A percentile compares a stretch with the other conserved stretches of the same genome.
These are phyloP conservation scores for Neobulgaria alba DNA, from an alignment of 2,329 filamentous ascomycete genomes.

Conservation along the genomic window DNA sequence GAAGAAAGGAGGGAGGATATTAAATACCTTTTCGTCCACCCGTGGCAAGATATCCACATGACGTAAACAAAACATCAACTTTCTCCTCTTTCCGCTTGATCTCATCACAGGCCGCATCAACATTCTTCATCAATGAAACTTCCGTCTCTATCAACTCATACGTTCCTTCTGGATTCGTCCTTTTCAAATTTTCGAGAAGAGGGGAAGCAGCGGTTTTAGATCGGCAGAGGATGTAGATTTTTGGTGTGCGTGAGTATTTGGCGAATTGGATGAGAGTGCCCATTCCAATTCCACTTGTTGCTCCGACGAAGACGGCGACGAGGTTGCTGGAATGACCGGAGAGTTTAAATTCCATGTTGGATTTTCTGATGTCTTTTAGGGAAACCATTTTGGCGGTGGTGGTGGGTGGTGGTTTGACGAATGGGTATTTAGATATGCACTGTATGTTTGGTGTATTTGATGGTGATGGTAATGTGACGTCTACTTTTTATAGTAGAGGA, in stretches of 20 bases:
- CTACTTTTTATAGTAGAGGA: too few relatives aligned
- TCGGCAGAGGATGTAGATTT: constrained; percentile 45
- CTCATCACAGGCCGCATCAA: constrained; percentile 39
- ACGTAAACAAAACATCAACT: constrained; percentile 41
- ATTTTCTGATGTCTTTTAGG: constrained; percentile 29
- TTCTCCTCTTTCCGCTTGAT: constrained; percentile 36
- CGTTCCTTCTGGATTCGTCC: constrained; percentile 35
- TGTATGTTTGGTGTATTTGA: too few relatives aligned
- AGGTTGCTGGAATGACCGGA: constrained; percentile 29
- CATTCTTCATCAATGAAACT: constrained; percentile 40
- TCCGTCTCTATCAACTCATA: constrained; percentile 42
- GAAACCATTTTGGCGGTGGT: constrained; percentile 29
- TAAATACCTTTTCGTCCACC: constrained; percentile 22
- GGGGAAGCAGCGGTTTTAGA: constrained; percentile 28
- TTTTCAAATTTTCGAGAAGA: constrained; percentile 33
- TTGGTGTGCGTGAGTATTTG: constrained; percentile 33
- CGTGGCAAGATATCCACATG: constrained; percentile 31
- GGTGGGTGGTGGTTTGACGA: too few relatives aligned
- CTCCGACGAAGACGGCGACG: constrained; percentile 44
- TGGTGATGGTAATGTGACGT: too few relatives aligned
- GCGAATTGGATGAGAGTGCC: constrained; percentile 39
- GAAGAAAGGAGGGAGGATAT: background rate
- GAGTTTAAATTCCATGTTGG: constrained; percentile 31
- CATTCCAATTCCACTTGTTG: constrained; percentile 46
- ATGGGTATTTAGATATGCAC: too few relatives aligned